A percentile compares a stretch with the other conserved stretches of the same genome.
Conservation (phyloP, 2,329 filamentous ascomycete genomes). For the Rosellinia necatrix region DNA sequence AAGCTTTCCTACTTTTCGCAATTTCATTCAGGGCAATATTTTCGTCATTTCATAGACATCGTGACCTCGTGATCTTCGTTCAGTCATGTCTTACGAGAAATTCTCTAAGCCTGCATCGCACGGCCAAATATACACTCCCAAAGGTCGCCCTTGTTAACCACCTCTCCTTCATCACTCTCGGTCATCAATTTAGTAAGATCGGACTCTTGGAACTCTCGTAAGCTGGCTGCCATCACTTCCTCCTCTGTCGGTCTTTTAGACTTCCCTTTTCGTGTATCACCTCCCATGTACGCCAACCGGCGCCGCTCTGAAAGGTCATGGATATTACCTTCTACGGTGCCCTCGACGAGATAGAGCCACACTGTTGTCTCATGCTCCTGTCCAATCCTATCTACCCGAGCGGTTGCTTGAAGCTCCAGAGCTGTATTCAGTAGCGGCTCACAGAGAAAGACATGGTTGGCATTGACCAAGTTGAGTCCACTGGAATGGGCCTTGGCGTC, state of each 20-base stretch:
- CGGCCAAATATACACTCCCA: constrained; percentile 87
- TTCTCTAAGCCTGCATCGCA: constrained; percentile 43
- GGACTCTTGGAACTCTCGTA: constrained; percentile 77
- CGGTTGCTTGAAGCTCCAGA: constrained; percentile 92
- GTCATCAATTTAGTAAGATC: constrained; percentile 72
- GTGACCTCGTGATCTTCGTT: no score
- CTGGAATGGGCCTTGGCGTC: constrained; percentile 88
- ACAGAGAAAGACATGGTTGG: constrained; percentile 91
- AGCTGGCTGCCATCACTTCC: constrained; percentile 75
- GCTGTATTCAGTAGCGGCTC: constrained; percentile 93
- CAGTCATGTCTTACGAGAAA: not conserved
- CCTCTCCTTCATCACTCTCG: constrained; percentile 74
- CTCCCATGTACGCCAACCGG: constrained; percentile 76
- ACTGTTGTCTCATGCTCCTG: constrained; percentile 87
- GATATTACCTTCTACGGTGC: constrained; percentile 90
- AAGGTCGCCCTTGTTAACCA: constrained; percentile 76
- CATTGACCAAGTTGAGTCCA: constrained; percentile 89
- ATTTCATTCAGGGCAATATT: not conserved
- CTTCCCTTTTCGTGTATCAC: constrained; percentile 38
- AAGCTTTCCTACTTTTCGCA: not conserved
- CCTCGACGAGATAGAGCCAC: constrained; percentile 91
- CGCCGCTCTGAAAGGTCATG: constrained; percentile 83
- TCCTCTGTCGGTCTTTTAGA: constrained; percentile 49
- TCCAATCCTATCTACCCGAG: constrained; percentile 91
- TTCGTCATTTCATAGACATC: no score